These are phyloP conservation scores for Dictyostelium discoideum DNA, from an alignment of 78 protist species.

Conservation along the genomic window dicty_2.7 NC_007089.4:5107001-5107500, in stretches of 20 bases:
- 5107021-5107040: not conserved
- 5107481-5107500: slow-evolving; percentile 32
- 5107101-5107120: not conserved
- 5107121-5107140: not conserved
- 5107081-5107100: not conserved
- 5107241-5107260: not conserved
- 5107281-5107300: too few relatives aligned
- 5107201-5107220: not conserved
- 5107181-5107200: not conserved
- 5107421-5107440: slow-evolving; percentile 64
- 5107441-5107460: slow-evolving; percentile 68
- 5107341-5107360: not conserved
- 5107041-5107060: not conserved
- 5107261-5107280: too few relatives aligned
- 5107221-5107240: not conserved
- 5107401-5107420: slow-evolving; percentile 51
- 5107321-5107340: slow-evolving; percentile 10
- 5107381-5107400: slow-evolving; percentile 58
- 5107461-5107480: slow-evolving; percentile 7
- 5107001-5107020: not conserved
- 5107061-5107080: not conserved
- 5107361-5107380: slow-evolving; percentile 23
- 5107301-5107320: not conserved
- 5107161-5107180: not conserved
- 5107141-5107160: slow-evolving; percentile 14